Conservation (phyloP, 352 stramenopile species). For the Globisporangium sylvaticum region DNA sequence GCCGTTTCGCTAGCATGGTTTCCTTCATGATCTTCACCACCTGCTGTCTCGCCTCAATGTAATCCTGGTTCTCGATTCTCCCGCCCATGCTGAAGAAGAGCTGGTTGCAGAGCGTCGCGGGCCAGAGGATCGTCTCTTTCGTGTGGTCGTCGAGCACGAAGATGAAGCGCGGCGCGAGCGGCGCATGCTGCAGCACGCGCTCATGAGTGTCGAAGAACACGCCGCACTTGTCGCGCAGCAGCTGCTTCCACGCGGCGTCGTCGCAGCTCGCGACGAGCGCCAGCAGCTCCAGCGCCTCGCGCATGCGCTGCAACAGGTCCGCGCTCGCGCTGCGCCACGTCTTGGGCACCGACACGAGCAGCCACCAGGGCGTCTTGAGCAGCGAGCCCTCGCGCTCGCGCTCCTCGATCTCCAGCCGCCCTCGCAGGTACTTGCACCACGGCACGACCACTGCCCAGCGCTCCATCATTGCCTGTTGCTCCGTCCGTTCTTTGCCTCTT, state of each 20-base stretch:
- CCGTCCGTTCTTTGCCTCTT: neutral
- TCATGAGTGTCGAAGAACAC: slow-evolving; percentile 16
- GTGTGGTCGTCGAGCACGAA: slow-evolving; percentile 33
- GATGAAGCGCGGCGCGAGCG: slow-evolving; percentile 19
- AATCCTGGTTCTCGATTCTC: slow-evolving; percentile 15
- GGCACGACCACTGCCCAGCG: slow-evolving; percentile 22
- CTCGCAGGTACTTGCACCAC: slow-evolving; percentile 53
- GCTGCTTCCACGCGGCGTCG: slow-evolving; percentile 14
- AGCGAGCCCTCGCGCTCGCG: slow-evolving; percentile 3
- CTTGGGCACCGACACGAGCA: slow-evolving; percentile 29
- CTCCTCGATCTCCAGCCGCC: slow-evolving; percentile 37
- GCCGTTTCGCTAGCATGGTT: too few species aligned
- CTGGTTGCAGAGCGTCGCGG: slow-evolving; percentile 13
- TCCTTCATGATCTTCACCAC: slow-evolving; percentile 11
- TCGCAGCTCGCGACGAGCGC: slow-evolving; percentile 23
- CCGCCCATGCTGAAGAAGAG: slow-evolving; percentile 14
- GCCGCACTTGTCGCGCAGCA: slow-evolving; percentile 29
- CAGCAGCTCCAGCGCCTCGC: slow-evolving; percentile 29
- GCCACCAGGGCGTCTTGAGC: slow-evolving; percentile 14
- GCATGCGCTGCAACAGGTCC: slow-evolving; percentile 21
- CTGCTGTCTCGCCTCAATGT: slow-evolving; percentile 11
- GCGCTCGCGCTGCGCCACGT: slow-evolving; percentile 21
- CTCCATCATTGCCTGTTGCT: slow-evolving; percentile 15
- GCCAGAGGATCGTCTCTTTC: slow-evolving; percentile 23
- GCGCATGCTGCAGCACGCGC: neutral